Percentiles rank a stretch among this genome's conserved stretches.
phyloP scores from a whole-genome alignment of 140 eudicot species.

The Erigeron philadelphicus region DNA sequence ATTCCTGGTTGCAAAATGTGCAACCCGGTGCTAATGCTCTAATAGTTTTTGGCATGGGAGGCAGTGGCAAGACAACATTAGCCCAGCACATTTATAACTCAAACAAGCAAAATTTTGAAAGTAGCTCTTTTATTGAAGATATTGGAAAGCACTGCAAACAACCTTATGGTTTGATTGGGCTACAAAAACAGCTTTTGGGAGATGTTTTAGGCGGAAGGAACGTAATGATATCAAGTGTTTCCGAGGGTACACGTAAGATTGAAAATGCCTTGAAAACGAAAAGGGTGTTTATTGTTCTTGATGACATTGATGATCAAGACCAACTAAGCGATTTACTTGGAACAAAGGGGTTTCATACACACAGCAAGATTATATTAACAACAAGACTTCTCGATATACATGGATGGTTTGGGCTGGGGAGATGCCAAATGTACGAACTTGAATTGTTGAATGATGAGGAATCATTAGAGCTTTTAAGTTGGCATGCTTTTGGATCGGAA shows the following conservation, averaged over 20 bases:
- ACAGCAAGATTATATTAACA: constrained; percentile 28
- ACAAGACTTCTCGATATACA: constrained; percentile 14
- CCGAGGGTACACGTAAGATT: constrained; percentile 17
- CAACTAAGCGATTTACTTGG: constrained; percentile 23
- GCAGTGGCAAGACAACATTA: constrained; percentile 30
- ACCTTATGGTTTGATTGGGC: constrained; percentile 10
- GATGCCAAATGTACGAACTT: neutral
- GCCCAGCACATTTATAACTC: constrained; percentile 19
- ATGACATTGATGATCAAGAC: constrained; percentile 21
- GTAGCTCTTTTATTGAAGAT: constrained; percentile 17
- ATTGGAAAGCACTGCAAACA: constrained; percentile 6
- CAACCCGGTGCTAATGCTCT: neutral
- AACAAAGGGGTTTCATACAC: neutral
- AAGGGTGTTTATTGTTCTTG: constrained; percentile 29
- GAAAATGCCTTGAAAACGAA: neutral
- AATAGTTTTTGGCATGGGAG: constrained; percentile 30
- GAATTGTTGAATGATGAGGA: neutral
- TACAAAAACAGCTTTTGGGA: constrained; percentile 21
- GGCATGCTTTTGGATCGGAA: constrained; percentile 23
- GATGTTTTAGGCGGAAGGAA: constrained; percentile 1
- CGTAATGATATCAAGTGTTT: neutral
- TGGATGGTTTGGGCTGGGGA: neutral
- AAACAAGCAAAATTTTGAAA: constrained; percentile 11
- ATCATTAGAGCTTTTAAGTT: constrained; percentile 27
- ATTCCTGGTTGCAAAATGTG: constrained; percentile 13